These are phyloP conservation scores for Immersiporthe knoxdaviesiana DNA, from an alignment of 2,329 filamentous ascomycete genomes.

Conservation along the genomic window DNA sequence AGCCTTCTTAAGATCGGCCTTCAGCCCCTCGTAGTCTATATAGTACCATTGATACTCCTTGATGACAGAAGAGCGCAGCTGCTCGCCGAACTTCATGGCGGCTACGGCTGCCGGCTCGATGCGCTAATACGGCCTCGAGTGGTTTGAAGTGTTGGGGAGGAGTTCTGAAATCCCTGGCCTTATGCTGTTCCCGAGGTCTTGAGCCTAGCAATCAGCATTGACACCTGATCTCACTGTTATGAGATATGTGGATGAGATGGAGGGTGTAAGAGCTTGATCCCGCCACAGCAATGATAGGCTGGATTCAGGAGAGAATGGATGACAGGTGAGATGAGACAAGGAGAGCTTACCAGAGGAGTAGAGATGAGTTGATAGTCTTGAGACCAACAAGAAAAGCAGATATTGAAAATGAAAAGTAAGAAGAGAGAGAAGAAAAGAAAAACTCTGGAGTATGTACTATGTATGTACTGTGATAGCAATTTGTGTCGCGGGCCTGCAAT, in stretches of 20 bases:
- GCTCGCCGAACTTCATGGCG: slow-evolving; percentile 89
- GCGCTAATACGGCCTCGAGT: slow-evolving; percentile 41
- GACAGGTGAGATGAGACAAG: neutral
- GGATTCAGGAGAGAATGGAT: neutral
- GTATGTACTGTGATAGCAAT: neutral
- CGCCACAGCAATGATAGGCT: neutral
- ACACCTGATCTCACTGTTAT: neutral
- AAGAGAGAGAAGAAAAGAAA: neutral
- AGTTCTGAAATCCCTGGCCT: slow-evolving; percentile 47
- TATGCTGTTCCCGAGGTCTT: slow-evolving; percentile 51
- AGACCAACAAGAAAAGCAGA: too few species aligned
- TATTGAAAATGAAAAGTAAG: neutral
- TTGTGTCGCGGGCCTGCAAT: neutral
- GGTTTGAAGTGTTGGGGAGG: slow-evolving; percentile 30
- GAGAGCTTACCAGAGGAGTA: neutral
- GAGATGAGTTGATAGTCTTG: neutral
- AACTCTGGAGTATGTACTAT: neutral
- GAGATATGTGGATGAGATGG: neutral
- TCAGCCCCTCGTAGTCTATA: slow-evolving; percentile 95
- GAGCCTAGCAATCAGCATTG: slow-evolving; percentile 55
- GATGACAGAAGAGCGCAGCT: slow-evolving; percentile 93
- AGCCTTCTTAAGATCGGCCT: slow-evolving; percentile 79
- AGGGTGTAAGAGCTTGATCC: neutral
- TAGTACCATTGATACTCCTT: slow-evolving; percentile 98
- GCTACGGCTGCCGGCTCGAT: slow-evolving; percentile 50